These are phyloP conservation scores for Sugiyamaella sp. DNA, from an alignment of 1,139 yeast species.

Conservation along the genomic window DNA sequence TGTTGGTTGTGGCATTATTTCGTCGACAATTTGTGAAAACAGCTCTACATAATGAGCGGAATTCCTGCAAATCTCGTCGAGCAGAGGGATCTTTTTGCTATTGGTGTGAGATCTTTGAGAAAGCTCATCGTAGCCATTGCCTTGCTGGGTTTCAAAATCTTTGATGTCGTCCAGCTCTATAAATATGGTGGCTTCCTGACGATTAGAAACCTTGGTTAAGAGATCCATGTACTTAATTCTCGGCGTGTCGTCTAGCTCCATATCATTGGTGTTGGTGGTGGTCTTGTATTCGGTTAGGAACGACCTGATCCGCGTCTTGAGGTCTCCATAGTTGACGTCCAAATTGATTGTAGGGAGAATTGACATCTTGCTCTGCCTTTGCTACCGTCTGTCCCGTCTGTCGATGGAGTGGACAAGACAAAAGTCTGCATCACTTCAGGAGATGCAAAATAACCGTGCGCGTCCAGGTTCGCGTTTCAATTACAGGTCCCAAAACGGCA, in stretches of 20 bases:
- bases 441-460: background rate
- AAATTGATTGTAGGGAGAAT: conserved; percentile 55
- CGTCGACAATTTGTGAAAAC: conserved; percentile 74
- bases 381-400: background rate
- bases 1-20: conserved; percentile 81
- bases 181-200: conserved; percentile 67
- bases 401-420: no score
- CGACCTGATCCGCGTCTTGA: conserved; percentile 37
- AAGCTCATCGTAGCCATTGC: conserved; percentile 36
- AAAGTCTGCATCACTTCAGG: background rate
- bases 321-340: conserved; percentile 56
- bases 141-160: conserved; percentile 56
- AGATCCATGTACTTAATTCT: conserved; percentile 70
- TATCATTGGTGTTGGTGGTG: conserved; percentile 20
- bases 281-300: conserved; percentile 36
- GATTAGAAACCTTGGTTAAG: conserved; percentile 81
- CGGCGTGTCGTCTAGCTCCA: conserved; percentile 25
- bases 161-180: conserved; percentile 86
- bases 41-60: conserved; percentile 79
- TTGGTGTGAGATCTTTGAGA: conserved; percentile 28
- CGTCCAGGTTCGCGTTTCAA: conserved; percentile 17
- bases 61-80: conserved; percentile 66
- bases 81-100: conserved; percentile 43
- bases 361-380: conserved; percentile 13
- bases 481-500: conserved; percentile 19